Evolutionary conservation across 2,329 filamentous ascomycete genomes (phyloP).

Genomic region (Verticillium longisporum): DNA sequence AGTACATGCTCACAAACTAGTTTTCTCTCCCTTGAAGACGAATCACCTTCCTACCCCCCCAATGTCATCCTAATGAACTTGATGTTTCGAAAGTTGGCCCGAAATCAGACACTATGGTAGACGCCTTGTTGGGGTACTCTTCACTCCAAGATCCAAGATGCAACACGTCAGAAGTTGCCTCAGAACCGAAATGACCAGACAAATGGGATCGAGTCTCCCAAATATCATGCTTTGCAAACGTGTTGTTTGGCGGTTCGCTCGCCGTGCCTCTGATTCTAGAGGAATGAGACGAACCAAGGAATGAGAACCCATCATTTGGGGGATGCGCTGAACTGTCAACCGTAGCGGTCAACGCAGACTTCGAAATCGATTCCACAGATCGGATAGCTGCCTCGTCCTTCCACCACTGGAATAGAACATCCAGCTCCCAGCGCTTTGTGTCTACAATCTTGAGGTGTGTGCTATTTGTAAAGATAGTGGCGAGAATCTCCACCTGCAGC

Average conservation of each 20-base stretch:
- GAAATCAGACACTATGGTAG: neutral
- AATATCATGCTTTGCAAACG: neutral
- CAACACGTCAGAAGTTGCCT: neutral
- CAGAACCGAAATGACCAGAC: neutral
- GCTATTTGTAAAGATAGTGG: conserved; percentile 27
- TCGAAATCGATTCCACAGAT: neutral
- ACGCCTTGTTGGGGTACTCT: neutral
- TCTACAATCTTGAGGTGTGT: conserved; percentile 24
- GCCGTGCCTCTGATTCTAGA: neutral
- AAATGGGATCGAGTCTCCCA: neutral
- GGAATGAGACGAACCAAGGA: neutral
- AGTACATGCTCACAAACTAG: neutral
- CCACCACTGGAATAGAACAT: conserved; percentile 31
- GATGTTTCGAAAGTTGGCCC: neutral
- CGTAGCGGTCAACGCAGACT: neutral
- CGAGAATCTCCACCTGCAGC: conserved; percentile 36
- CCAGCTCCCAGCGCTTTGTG: conserved; percentile 25
- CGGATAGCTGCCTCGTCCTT: conserved; percentile 13
- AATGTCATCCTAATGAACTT: too few relatives aligned
- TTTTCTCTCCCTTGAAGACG: too few relatives aligned
- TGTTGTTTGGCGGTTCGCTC: neutral
- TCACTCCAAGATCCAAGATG: neutral
- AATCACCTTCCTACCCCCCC: too few relatives aligned
- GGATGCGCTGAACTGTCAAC: neutral
- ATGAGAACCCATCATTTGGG: neutral